These are phyloP conservation scores for Phytophthora podocarpi DNA, from an alignment of 352 stramenopile genomes.

Conservation along the genomic window DNA sequence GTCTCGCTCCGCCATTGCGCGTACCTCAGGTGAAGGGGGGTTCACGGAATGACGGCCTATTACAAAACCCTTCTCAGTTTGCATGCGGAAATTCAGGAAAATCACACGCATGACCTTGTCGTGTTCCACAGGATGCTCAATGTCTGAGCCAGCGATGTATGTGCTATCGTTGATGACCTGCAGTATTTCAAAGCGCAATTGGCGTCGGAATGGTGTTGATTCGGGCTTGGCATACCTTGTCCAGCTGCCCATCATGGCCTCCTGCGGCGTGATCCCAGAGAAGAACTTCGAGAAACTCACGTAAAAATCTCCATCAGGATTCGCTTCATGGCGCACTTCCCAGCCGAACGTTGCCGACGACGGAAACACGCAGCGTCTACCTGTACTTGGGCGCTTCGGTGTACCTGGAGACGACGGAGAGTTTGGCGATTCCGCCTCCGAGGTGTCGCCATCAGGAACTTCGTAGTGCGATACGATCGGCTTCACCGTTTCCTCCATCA, in stretches of 20 bases:
- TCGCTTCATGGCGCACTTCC: slow-evolving; percentile 52
- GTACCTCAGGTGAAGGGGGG: slow-evolving; percentile 45
- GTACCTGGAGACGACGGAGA: slow-evolving; percentile 14
- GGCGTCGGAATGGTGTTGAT: slow-evolving; percentile 36
- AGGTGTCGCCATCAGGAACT: slow-evolving; percentile 36
- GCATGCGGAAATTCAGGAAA: slow-evolving; percentile 52
- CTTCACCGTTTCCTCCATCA: slow-evolving; percentile 53
- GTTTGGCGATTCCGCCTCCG: slow-evolving; percentile 14
- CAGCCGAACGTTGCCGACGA: slow-evolving; percentile 59
- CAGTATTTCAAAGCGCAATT: slow-evolving; percentile 49
- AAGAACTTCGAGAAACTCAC: slow-evolving; percentile 63
- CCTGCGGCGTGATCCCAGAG: slow-evolving; percentile 36
- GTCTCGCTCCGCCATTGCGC: slow-evolving; percentile 32
- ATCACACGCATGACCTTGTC: slow-evolving; percentile 58
- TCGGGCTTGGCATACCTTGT: slow-evolving; percentile 30
- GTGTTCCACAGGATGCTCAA: slow-evolving; percentile 54
- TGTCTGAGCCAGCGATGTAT: slow-evolving; percentile 48
- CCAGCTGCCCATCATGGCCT: slow-evolving; percentile 54
- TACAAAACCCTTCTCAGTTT: slow-evolving; percentile 58
- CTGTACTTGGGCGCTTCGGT: slow-evolving; percentile 1
- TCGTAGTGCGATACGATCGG: slow-evolving; percentile 36
- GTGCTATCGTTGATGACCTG: slow-evolving; percentile 60
- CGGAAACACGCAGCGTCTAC: slow-evolving; percentile 39
- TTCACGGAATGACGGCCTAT: slow-evolving; percentile 68
- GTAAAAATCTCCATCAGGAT: slow-evolving; percentile 45